These are phyloP conservation scores for Schwanniomyces vanrijiae DNA, from an alignment of 805 yeast species.

Conservation along the genomic window DNA sequence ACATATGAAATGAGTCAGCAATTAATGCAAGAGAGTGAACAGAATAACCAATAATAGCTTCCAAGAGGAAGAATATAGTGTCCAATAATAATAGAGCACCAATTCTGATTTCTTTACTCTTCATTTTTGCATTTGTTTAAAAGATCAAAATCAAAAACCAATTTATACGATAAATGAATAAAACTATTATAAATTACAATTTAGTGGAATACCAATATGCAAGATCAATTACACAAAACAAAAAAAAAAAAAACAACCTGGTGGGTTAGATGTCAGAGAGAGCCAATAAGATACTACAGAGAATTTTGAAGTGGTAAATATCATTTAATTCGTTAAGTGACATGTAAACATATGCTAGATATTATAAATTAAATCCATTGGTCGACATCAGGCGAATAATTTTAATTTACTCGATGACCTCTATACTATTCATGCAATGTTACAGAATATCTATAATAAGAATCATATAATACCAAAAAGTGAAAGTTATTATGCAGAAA, in stretches of 20 bases:
- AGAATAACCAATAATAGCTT: slow-evolving; percentile 81
- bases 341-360: neutral
- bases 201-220: neutral
- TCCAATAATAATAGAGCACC: slow-evolving; percentile 71
- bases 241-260: neutral
- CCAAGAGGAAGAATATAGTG: slow-evolving; percentile 79
- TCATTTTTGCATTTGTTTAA: slow-evolving; percentile 16
- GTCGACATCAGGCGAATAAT: neutral
- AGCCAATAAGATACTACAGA: neutral
- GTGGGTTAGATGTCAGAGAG: neutral
- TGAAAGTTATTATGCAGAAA: neutral
- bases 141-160: neutral
- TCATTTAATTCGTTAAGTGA: neutral
- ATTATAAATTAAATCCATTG: neutral
- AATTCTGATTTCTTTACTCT: slow-evolving; percentile 70
- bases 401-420: neutral
- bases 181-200: neutral
- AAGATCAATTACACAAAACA: neutral
- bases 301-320: neutral
- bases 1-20: slow-evolving; percentile 97
- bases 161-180: neutral
- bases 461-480: neutral
- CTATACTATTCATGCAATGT: neutral
- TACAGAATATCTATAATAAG: neutral
- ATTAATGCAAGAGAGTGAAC: slow-evolving; percentile 92